phyloP scores from a whole-genome alignment of 805 yeast genomes.

The Novakomyces olei region DNA sequence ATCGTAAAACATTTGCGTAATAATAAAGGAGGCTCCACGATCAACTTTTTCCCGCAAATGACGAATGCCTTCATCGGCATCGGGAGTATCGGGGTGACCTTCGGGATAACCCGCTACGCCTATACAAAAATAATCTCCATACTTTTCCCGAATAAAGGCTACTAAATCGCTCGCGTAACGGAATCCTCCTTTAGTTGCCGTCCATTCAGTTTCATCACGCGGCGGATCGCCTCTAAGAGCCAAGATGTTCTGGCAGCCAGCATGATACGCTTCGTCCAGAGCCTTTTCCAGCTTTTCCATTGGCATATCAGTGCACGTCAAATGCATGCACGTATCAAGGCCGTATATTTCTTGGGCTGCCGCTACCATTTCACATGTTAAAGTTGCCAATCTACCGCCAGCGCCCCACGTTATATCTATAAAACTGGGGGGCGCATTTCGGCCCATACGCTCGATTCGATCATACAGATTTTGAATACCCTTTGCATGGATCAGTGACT shows the following conservation, averaged over 20 bases:
- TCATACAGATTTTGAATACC: conserved; percentile 92
- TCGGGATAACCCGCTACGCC: conserved; percentile 98
- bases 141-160: conserved; percentile 44
- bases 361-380: conserved; percentile 79
- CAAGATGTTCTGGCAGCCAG: conserved; percentile 87
- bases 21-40: conserved; percentile 80
- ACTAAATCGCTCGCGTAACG: conserved; percentile 74
- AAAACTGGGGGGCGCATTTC: conserved; percentile 57
- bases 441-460: conserved; percentile 94
- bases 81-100: conserved; percentile 60
- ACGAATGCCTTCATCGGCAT: conserved; percentile 28
- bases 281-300: conserved; percentile 63
- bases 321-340: conserved; percentile 90
- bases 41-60: conserved; percentile 75
- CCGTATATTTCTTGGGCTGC: conserved; percentile 80
- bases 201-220: conserved; percentile 20
- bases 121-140: conserved; percentile 76
- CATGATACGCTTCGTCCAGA: conserved; percentile 54
- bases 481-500: too few relatives aligned
- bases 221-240: conserved; percentile 96
- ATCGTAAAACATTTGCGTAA: conserved; percentile 95
- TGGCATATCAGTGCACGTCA: conserved; percentile 92
- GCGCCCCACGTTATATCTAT: conserved; percentile 98
- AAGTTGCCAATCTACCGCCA: conserved; percentile 59
- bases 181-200: conserved; percentile 45